These are phyloP conservation scores for Chimonanthus praecox DNA, from an alignment of 164 flowering plant species.

Conservation along the genomic window DNA sequence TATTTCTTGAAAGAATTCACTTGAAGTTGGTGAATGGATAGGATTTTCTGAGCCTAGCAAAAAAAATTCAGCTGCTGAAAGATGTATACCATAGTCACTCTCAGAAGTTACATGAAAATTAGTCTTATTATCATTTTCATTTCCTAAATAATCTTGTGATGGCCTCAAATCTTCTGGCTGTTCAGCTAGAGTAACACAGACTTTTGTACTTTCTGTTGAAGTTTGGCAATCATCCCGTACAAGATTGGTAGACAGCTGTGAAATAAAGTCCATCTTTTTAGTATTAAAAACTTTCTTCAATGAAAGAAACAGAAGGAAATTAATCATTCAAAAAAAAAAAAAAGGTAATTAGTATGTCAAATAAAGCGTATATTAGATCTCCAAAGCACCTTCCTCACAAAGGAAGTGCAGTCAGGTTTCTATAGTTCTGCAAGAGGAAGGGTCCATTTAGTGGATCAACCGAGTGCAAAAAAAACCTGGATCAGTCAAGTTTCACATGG, in stretches of 20 bases:
- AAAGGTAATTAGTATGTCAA: no score
- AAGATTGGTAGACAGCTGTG: background rate
- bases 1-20: conserved; percentile 26
- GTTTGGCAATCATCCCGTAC: conserved; percentile 29
- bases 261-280: background rate
- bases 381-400: no score
- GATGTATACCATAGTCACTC: conserved; percentile 9
- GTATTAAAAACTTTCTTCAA: background rate
- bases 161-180: conserved; percentile 16
- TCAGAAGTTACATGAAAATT: conserved; percentile 8
- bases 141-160: conserved; percentile 23
- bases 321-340: no score
- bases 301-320: no score
- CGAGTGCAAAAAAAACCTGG: no score
- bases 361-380: no score
- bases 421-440: no score
- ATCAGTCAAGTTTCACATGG: no score
- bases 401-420: no score
- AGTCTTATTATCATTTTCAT: conserved; percentile 16
- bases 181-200: conserved; percentile 12
- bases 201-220: conserved; percentile 12
- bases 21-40: conserved; percentile 34
- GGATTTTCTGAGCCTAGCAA: conserved; percentile 19
- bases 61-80: conserved; percentile 20
- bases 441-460: no score